Evolutionary conservation across 106 monocot genomes (phyloP), one percentile per base, ranked within the genome.

Genomic region (Iris macrosiphon): DNA sequence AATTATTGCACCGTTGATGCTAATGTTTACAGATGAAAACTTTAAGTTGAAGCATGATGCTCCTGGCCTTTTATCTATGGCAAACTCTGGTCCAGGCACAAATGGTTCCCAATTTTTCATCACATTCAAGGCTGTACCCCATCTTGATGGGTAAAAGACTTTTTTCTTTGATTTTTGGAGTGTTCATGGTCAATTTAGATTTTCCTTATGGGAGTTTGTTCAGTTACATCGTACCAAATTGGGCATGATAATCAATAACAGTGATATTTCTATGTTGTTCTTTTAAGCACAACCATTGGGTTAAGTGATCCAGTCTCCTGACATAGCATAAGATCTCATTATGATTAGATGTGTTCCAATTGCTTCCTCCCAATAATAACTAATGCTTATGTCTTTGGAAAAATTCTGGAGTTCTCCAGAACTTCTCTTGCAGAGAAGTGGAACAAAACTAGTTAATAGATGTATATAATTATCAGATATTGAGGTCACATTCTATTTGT

Each of bases 71-170:
- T 47, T 79, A 21, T 79, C 78, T 11, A 79, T 79, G 78, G 78
- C 78, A 53, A 79, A 68, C 64, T 11, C 62, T 68, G 78, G 68
- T 20, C 35, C 45, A 57, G 30, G 73, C 62, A 59, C 68, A 30
- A 79, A 73, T 60, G 68, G 78, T 41, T 79, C 78, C 17, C 78
- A 79, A 34, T 79, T 79, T 48, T 73, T 79, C 45, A 72, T 79
- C 30, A 79, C 72, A 19, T 73, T 79, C 59, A 60, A 53, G 67
- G 62, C 68, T 19, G 27, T 59, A 53, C 72, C 72, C 4, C 68
- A 64, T 68, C 78, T 79, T 68, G 64, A 78, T 57, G 78, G 72
- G 78, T 78, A 72, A 22, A n/a, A 32, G 8, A 50, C 49, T 30
- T 37, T 54, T 33, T 37, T 16, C 35, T 28, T 60, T 7, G 6